These are phyloP conservation scores for Paralagenidium karlingii DNA, from an alignment of 352 stramenopile species.

Conservation along the genomic window DNA sequence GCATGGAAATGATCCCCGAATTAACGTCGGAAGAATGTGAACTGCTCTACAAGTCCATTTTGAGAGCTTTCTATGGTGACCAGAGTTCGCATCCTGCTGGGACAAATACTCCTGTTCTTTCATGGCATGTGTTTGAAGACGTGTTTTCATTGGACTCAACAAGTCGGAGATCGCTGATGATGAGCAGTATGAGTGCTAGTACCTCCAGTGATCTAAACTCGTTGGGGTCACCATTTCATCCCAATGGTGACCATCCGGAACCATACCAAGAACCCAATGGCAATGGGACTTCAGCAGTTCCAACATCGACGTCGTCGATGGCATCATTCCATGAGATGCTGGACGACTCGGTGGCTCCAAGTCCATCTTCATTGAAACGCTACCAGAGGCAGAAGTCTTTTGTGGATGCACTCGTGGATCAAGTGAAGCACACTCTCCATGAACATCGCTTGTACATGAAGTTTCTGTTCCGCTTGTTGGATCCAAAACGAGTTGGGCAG, in stretches of 20 bases:
- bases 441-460: constrained; percentile 75
- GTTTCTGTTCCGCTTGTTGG: constrained; percentile 63
- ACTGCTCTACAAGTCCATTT: constrained; percentile 45
- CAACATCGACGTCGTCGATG: too few species aligned
- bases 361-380: too few species aligned
- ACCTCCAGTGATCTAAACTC: too few species aligned
- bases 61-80: constrained; percentile 52
- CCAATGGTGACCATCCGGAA: too few species aligned
- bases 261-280: too few species aligned
- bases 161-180: constrained; percentile 38
- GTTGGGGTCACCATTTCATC: too few species aligned
- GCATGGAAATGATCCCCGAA: constrained; percentile 29
- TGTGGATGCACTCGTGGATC: constrained; percentile 54
- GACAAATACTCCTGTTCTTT: too few species aligned
- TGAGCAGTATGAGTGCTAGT: constrained; percentile 41
- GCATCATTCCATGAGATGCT: too few species aligned
- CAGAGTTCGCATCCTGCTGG: too few species aligned
- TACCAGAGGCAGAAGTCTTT: too few species aligned
- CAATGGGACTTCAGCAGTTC: too few species aligned
- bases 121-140: constrained; percentile 68
- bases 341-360: too few species aligned
- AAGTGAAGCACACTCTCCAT: constrained; percentile 56
- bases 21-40: constrained; percentile 31
- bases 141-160: constrained; percentile 64
- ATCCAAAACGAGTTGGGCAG: constrained; percentile 48